Conservation (phyloP, 2,329 filamentous ascomycete species). For the Fusarium buharicum region DNA sequence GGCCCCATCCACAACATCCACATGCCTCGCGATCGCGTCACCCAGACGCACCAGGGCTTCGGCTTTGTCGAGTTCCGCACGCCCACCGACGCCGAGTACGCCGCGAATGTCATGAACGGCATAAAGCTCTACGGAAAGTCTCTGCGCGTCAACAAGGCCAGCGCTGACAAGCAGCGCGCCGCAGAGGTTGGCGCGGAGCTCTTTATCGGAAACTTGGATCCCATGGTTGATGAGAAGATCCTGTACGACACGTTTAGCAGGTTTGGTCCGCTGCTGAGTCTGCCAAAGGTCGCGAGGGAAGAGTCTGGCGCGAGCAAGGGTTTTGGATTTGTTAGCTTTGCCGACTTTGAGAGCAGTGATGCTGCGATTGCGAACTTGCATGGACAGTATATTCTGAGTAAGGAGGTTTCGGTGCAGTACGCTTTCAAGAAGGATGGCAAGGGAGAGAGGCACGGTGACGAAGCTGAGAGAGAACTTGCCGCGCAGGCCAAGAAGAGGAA, state of each 20-base stretch:
- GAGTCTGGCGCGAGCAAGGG: slow-evolving; percentile 90
- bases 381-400: slow-evolving; percentile 96
- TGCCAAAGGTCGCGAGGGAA: slow-evolving; percentile 93
- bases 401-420: slow-evolving; percentile 95
- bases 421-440: slow-evolving; percentile 99
- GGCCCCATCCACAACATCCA: slow-evolving; percentile 98
- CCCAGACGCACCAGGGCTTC: slow-evolving; percentile 95
- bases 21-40: slow-evolving; percentile 97
- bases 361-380: slow-evolving; percentile 93
- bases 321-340: slow-evolving; percentile 94
- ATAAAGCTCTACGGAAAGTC: slow-evolving; percentile 93
- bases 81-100: slow-evolving; percentile 96
- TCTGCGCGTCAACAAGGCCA: slow-evolving; percentile 93
- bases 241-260: slow-evolving; percentile 94
- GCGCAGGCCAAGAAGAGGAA: slow-evolving; percentile 95
- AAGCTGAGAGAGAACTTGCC: slow-evolving; percentile 90
- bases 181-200: slow-evolving; percentile 96
- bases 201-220: slow-evolving; percentile 94
- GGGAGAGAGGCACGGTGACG: slow-evolving; percentile 93
- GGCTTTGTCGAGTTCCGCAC: slow-evolving; percentile 99
- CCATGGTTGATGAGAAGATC: slow-evolving; percentile 94
- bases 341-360: slow-evolving; percentile 92
- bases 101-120: slow-evolving; percentile 95
- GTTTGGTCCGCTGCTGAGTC: slow-evolving; percentile 84
- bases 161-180: slow-evolving; percentile 91